These are phyloP conservation scores for Prinsepia uniflora DNA, from an alignment of 306 rosid species.

Conservation along the genomic window DNA sequence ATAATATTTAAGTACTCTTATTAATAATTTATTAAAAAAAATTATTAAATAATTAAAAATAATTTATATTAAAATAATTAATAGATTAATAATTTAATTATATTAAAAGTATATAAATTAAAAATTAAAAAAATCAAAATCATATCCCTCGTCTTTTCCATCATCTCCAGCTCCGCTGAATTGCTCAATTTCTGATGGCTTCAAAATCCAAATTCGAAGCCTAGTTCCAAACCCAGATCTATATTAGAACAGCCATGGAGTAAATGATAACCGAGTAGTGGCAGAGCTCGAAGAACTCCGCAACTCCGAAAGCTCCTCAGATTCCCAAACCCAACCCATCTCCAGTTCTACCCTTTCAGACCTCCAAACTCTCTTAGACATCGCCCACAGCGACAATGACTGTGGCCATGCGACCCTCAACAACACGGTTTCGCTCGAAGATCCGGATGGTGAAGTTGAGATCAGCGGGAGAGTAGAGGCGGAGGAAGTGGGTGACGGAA, in stretches of 20 bases:
- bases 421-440: constrained; percentile 62
- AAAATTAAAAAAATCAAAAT: too few species aligned
- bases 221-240: too few species aligned
- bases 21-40: too few species aligned
- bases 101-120: too few species aligned
- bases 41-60: too few species aligned
- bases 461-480: constrained; percentile 43
- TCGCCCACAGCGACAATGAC: constrained; percentile 18
- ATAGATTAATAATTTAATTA: too few species aligned
- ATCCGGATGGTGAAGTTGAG: constrained; percentile 44
- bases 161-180: too few species aligned
- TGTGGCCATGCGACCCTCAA: constrained; percentile 78
- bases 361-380: constrained; percentile 53
- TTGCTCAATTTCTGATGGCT: too few species aligned
- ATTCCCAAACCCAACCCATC: constrained; percentile 34
- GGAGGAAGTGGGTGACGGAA: constrained; percentile 86
- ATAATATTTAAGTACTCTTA: too few species aligned
- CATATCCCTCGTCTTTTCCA: too few species aligned
- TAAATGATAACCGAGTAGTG: constrained; percentile 51
- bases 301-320: constrained; percentile 28
- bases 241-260: constrained; percentile 30
- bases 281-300: constrained; percentile 58
- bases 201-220: too few species aligned
- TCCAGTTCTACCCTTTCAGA: constrained; percentile 52
- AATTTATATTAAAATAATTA: too few species aligned